Evolutionary conservation across 148 eudicot genomes (phyloP), one percentile per base, ranked within the genome.

Genomic region (Chenopodium berlandieri): DNA sequence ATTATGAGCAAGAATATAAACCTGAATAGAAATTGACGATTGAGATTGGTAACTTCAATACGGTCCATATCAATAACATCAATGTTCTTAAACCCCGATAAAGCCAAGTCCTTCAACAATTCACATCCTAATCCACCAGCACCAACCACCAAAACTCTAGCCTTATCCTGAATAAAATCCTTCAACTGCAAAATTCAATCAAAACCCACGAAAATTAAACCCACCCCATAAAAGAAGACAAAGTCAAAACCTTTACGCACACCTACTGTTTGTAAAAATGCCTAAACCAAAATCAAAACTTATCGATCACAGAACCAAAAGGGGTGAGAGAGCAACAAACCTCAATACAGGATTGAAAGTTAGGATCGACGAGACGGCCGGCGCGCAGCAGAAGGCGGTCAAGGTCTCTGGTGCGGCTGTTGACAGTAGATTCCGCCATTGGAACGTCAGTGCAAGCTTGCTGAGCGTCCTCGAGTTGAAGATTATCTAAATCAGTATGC

Each of bases 1-100:
- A 22, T 2, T 12, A 66, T 16, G 23, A 56, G 65, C 13, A 62
- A 13, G 60, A 47, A 25, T 13, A 31, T 79, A 44, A 82, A 95
- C 99, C 99, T 93, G 92, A 93, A 95, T 67, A 95, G 89, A 76
- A 95, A 95, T 80, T 95, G 99, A 67, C 97, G 99, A 89, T 93
- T 95, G 81, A 95, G 97, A 86, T 95, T 93, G 27, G 99, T 89
- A 56, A 95, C 97, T 84, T 95, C 99, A 71, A 95, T 95, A 20
- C 94, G 87, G 80, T 95, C 99, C 99, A 95, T 95, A 82, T 95
- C 99, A 16, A 95, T 95, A 68, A 95, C 99, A 44, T 95, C 97
- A 12, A 95, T 90, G 79, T 93, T 93, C 81, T 82, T 84, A 78
- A 95, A 95, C 69, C 99, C 99, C 32, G 99, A 87, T 37, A 95